These are phyloP conservation scores for Aspergillus proliferans DNA, from an alignment of 2,329 filamentous ascomycete species.

Conservation along the genomic window DNA sequence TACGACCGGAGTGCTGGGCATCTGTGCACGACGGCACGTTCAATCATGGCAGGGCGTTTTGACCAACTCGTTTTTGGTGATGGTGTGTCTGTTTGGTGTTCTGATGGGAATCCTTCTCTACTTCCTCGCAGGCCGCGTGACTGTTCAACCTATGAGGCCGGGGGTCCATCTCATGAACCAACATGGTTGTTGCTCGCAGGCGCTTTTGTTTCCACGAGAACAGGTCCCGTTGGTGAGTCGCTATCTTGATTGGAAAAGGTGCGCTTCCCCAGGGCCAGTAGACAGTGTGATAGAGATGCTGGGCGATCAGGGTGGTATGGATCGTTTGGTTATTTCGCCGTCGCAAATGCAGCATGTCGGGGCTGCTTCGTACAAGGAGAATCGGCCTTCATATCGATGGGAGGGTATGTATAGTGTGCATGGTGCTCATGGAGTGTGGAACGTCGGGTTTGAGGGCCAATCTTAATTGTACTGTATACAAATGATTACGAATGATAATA, in stretches of 20 bases:
- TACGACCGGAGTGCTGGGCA: slow-evolving; percentile 11
- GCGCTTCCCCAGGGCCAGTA: slow-evolving; percentile 11
- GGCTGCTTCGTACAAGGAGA: slow-evolving; percentile 18
- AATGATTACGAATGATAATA: background rate
- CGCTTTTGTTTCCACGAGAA: slow-evolving; percentile 37
- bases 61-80: slow-evolving; percentile 18
- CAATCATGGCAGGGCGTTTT: slow-evolving; percentile 12
- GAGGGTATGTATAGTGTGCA: slow-evolving; percentile 13
- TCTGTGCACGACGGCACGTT: slow-evolving; percentile 9
- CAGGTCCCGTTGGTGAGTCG: slow-evolving; percentile 12
- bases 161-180: slow-evolving; percentile 39
- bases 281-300: slow-evolving; percentile 15
- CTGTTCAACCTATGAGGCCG: slow-evolving; percentile 29
- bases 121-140: slow-evolving; percentile 38
- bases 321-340: slow-evolving; percentile 16
- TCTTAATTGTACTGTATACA: background rate
- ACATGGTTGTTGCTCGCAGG: slow-evolving; percentile 42
- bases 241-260: slow-evolving; percentile 10
- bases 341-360: slow-evolving; percentile 21
- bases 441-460: slow-evolving; percentile 17
- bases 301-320: slow-evolving; percentile 9
- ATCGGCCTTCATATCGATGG: slow-evolving; percentile 10
- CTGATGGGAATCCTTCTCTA: slow-evolving; percentile 30
- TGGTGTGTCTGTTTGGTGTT: slow-evolving; percentile 24
- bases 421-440: slow-evolving; percentile 20